These are phyloP conservation scores for Aspergillus chevalieri DNA, from an alignment of 2,329 filamentous ascomycete species.

Conservation along the genomic window DNA sequence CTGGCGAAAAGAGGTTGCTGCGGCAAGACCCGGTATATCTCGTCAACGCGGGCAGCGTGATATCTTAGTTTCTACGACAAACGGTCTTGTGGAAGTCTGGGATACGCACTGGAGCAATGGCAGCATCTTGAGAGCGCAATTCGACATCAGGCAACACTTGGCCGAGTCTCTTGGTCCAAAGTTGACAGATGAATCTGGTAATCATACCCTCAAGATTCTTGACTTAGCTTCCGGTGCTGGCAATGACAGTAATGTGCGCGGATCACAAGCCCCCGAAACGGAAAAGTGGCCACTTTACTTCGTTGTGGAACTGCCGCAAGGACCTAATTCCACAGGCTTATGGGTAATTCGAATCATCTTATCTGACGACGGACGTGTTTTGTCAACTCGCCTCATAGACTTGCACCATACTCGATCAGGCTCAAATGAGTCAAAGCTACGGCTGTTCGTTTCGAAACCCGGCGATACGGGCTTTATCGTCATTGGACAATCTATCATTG, in stretches of 20 bases:
- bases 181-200: conserved; percentile 46
- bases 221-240: conserved; percentile 63
- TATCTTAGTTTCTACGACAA: conserved; percentile 70
- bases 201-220: conserved; percentile 63
- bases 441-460: conserved; percentile 70
- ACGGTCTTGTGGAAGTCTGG: conserved; percentile 78
- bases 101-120: conserved; percentile 82
- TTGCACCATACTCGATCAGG: conserved; percentile 54
- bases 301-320: conserved; percentile 53
- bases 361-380: conserved; percentile 49
- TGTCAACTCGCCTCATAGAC: conserved; percentile 62
- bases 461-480: conserved; percentile 75
- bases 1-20: conserved; percentile 70
- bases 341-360: conserved; percentile 67
- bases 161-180: conserved; percentile 55
- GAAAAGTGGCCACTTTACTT: conserved; percentile 53
- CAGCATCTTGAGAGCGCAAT: conserved; percentile 65
- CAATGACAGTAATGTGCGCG: conserved; percentile 31
- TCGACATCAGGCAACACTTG: conserved; percentile 63
- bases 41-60: conserved; percentile 75
- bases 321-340: conserved; percentile 54
- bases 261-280: conserved; percentile 43
- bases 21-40: conserved; percentile 68
- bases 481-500: conserved; percentile 69
- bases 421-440: conserved; percentile 46